Base-by-base conservation (phyloP, 2,329 filamentous ascomycete species). In the Beauveria australis region DNA sequence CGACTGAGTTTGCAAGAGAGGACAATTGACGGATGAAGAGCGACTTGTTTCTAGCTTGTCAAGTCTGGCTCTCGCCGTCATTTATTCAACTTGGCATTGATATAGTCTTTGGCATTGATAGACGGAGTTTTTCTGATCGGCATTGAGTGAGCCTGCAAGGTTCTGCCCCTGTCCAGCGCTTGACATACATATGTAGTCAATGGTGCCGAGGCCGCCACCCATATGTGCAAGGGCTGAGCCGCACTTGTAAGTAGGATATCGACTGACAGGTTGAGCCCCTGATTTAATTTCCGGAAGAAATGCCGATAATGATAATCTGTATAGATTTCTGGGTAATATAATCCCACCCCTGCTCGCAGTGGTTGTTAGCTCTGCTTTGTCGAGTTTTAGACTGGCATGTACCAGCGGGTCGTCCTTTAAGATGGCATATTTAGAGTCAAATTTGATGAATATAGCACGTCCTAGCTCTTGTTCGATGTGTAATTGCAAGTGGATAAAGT, bases 111-210 rank as follows among this genome's bases (percentile, higher is more conserved):
- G 3, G 30, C 30, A 30, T 12, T 9, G 10, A 30, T 30, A 30
- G 10, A 30, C 30, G 12, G 19, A 41, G 14, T n/a, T 26, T 5
- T 12, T 3, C 4, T 19, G 51, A n/a, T 53, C 33, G 33, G 51
- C 22, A 6, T 41, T 26, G 19, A 19, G 28, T 10, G 5, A 10
- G 18, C 3, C 28, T 44, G 22, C 24, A 7, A 26, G 41, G 28
- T 26, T 43, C 47, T 33, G 46, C 19, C 46, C 47, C 40, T 26
- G 12, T 9, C 8, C 3, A 5, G 2, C 41, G n/a, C n/a, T 52
- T 44, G 44, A 30, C 30, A 30, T 30, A 59, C 56, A 59, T 59
- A 59, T 59, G 56, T 59, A 59, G 56, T 59, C 16, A 5, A 43
- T 19, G 47, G 30, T 44, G 33, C 56, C 56, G 56, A 44, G 47